Evolutionary conservation across 176 grass and related monocot species (phyloP).

Genomic region (Oryza nivara): DNA sequence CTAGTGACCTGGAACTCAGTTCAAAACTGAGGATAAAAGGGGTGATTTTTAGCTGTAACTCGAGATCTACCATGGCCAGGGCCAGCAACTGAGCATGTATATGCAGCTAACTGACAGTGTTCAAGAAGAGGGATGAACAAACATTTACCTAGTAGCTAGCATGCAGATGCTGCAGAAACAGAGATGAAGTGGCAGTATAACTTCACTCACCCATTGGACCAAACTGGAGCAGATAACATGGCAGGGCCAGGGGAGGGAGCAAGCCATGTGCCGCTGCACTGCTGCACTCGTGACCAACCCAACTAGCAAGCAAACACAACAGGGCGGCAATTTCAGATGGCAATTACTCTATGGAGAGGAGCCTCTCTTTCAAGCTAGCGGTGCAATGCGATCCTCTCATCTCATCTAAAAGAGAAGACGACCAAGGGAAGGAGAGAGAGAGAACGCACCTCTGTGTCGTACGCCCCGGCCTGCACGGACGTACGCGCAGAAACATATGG

Average conservation of each 20-base stretch:
- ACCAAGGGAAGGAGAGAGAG: not conserved
- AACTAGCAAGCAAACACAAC: not conserved
- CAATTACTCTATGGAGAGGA: not conserved
- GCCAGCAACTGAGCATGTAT: no score
- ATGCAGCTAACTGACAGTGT: no score
- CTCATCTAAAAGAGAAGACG: not conserved
- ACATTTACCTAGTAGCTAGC: not conserved
- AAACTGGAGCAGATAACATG: slow-evolving; percentile 13
- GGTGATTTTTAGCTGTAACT: not conserved
- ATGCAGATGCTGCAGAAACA: not conserved
- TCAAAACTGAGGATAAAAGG: not conserved
- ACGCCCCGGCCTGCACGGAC: not conserved
- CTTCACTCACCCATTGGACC: not conserved
- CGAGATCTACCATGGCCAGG: not conserved
- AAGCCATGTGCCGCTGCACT: slow-evolving; percentile 19
- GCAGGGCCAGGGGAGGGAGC: not conserved
- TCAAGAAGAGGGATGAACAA: not conserved
- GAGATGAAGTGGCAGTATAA: not conserved
- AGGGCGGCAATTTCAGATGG: not conserved
- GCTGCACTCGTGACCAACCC: slow-evolving; percentile 18
- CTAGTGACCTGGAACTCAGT: not conserved
- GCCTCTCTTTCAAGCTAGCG: not conserved
- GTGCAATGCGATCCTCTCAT: not conserved
- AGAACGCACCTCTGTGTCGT: not conserved
- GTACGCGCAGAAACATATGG: slow-evolving; percentile 1